A percentile compares a stretch with the other conserved stretches of the same genome.
These are phyloP conservation scores for Aspergillus aculeatus DNA, from an alignment of 2,329 filamentous ascomycete genomes.

Conservation along the genomic window DNA sequence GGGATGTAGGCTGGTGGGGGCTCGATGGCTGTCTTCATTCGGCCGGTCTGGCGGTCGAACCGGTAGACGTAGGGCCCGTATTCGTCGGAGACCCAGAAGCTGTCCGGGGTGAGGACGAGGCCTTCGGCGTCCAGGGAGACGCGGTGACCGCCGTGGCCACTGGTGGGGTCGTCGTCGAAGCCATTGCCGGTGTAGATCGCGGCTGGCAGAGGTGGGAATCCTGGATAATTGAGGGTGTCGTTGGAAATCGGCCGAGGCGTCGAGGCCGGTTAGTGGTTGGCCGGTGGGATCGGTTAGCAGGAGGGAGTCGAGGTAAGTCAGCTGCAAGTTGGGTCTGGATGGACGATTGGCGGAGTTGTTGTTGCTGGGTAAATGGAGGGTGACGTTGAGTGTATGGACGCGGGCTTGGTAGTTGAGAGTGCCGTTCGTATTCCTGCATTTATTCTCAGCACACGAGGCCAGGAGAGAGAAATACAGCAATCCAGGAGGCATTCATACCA, in stretches of 20 bases:
- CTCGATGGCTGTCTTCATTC: conserved; percentile 62
- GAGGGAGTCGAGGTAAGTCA: conserved; percentile 65
- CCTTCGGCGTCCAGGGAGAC: conserved; percentile 67
- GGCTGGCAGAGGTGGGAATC: conserved; percentile 62
- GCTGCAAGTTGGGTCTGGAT: conserved; percentile 59
- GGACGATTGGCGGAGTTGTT: conserved; percentile 54
- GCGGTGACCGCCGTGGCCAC: conserved; percentile 55
- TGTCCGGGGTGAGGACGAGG: conserved; percentile 59
- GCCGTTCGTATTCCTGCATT: conserved; percentile 15
- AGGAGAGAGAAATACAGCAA: not conserved
- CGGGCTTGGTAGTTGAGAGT: conserved; percentile 55
- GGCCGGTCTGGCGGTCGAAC: conserved; percentile 55
- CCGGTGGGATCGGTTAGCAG: conserved; percentile 64
- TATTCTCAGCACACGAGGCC: conserved; percentile 1
- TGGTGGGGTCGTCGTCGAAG: conserved; percentile 62
- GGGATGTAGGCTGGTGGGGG: conserved; percentile 66
- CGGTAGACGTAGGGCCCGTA: conserved; percentile 70
- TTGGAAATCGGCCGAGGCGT: conserved; percentile 50
- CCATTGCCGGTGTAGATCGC: conserved; percentile 66
- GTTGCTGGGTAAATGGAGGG: conserved; percentile 52
- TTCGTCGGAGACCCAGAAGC: conserved; percentile 70
- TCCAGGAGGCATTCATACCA: conserved; percentile 48
- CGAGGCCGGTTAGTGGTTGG: conserved; percentile 62
- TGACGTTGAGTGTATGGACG: conserved; percentile 66
- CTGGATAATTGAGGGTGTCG: conserved; percentile 54